These are phyloP conservation scores for Fusarium mangiferae DNA, from an alignment of 2,329 filamentous ascomycete species.

Conservation along the genomic window DNA sequence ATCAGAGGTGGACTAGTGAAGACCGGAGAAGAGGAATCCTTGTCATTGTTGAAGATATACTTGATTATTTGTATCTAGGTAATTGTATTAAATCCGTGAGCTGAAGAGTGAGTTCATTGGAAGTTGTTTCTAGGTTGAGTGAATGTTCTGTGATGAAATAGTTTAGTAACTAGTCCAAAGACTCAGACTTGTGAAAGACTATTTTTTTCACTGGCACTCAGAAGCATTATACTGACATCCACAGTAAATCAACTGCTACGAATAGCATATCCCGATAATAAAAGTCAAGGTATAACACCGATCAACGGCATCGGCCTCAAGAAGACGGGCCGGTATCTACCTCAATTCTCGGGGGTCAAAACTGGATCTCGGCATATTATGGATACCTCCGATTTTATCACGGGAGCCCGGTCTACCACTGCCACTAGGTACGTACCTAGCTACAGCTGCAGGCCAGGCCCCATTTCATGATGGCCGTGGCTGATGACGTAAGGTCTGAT, in stretches of 20 bases:
- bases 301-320: constrained; percentile 10
- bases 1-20: neutral
- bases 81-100: neutral
- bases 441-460: neutral
- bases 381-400: neutral
- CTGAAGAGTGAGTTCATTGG: neutral
- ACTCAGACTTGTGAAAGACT: neutral
- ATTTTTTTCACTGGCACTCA: too few relatives aligned
- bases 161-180: neutral
- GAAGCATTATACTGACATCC: neutral
- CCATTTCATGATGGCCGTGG: neutral
- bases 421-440: neutral
- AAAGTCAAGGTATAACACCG: neutral
- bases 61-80: neutral
- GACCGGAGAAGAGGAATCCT: constrained; percentile 5
- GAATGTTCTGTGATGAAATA: neutral
- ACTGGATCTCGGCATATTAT: neutral
- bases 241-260: neutral
- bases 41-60: neutral
- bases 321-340: neutral
- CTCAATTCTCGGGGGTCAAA: neutral
- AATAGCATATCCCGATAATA: neutral
- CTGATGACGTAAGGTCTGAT: constrained; percentile 44
- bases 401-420: neutral
- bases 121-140: neutral